These are phyloP conservation scores for Kuraishia borneana DNA, from an alignment of 805 yeast genomes.

Conservation along the genomic window DNA sequence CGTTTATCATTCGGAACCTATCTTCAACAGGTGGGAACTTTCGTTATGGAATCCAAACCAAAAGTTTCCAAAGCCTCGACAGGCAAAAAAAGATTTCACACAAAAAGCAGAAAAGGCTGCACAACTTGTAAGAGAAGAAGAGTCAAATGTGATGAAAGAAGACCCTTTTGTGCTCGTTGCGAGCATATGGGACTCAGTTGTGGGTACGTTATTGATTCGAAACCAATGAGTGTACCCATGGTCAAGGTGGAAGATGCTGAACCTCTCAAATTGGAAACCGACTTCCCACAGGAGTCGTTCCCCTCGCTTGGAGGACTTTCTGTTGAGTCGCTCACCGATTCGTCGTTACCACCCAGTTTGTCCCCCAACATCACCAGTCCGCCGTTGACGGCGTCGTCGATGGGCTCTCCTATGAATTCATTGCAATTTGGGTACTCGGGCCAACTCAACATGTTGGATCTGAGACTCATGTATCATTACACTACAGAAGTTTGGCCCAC, in stretches of 20 bases:
- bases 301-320: too few relatives aligned
- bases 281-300: background rate
- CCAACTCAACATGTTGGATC: constrained; percentile 57
- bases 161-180: constrained; percentile 75
- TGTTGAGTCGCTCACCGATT: background rate
- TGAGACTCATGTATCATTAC: constrained; percentile 80
- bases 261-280: background rate
- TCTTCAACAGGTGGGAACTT: constrained; percentile 1
- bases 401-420: constrained; percentile 2
- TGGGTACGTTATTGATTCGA: constrained; percentile 46
- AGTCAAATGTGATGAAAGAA: constrained; percentile 85
- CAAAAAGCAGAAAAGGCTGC: constrained; percentile 83
- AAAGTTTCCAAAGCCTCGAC: constrained; percentile 21
- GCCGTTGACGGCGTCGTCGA: constrained; percentile 6
- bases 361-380: constrained; percentile 3
- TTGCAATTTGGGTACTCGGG: constrained; percentile 11
- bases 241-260: constrained; percentile 4
- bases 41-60: background rate
- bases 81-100: constrained; percentile 80
- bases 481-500: constrained; percentile 77
- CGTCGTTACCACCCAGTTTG: constrained; percentile 1
- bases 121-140: constrained; percentile 80
- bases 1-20: background rate
- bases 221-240: too few relatives aligned
- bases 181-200: constrained; percentile 70